Evolutionary conservation across 2,329 filamentous ascomycete species (phyloP).

Genomic region (Fusarium beomiforme): DNA sequence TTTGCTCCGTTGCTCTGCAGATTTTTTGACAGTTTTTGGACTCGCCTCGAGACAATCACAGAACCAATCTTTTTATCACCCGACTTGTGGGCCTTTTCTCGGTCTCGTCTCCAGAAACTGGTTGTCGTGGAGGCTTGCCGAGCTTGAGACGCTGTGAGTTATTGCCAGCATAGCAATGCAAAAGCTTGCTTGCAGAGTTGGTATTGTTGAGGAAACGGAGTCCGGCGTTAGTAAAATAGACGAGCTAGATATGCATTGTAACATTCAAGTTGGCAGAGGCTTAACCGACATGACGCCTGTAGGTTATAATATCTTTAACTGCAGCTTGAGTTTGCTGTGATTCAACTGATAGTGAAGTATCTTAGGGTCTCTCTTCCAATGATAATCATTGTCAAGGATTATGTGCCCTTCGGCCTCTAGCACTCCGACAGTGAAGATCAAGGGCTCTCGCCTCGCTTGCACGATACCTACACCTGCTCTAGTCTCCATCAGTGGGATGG

Average conservation of each 20-base stretch:
- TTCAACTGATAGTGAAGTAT: neutral
- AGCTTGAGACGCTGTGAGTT: slow-evolving; percentile 33
- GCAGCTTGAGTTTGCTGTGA: neutral
- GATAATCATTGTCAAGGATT: neutral
- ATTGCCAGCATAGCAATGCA: slow-evolving; percentile 8
- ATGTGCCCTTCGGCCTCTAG: slow-evolving; percentile 12
- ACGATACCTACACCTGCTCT: slow-evolving; percentile 21
- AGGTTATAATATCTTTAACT: neutral
- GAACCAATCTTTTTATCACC: slow-evolving; percentile 25
- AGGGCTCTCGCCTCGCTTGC: slow-evolving; percentile 25
- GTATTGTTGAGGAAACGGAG: slow-evolving; percentile 30
- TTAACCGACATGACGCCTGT: slow-evolving; percentile 16
- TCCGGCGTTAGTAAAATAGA: neutral
- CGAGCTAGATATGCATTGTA: slow-evolving; percentile 6
- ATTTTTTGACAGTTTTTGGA: slow-evolving; percentile 23
- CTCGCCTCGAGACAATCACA: slow-evolving; percentile 15
- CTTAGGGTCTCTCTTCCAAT: neutral
- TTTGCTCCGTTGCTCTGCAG: slow-evolving; percentile 35
- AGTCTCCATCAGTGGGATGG: slow-evolving; percentile 12
- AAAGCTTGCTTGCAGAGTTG: neutral
- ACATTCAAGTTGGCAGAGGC: slow-evolving; percentile 13
- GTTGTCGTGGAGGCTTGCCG: slow-evolving; percentile 17
- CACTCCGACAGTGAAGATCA: slow-evolving; percentile 15
- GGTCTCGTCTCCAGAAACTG: slow-evolving; percentile 20
- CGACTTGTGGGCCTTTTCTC: slow-evolving; percentile 29